A percentile compares a stretch with the other conserved stretches of the same genome.
These are phyloP conservation scores for Macrotyloma uniflorum DNA, from an alignment of 306 rosid species.

Conservation along the genomic window DNA sequence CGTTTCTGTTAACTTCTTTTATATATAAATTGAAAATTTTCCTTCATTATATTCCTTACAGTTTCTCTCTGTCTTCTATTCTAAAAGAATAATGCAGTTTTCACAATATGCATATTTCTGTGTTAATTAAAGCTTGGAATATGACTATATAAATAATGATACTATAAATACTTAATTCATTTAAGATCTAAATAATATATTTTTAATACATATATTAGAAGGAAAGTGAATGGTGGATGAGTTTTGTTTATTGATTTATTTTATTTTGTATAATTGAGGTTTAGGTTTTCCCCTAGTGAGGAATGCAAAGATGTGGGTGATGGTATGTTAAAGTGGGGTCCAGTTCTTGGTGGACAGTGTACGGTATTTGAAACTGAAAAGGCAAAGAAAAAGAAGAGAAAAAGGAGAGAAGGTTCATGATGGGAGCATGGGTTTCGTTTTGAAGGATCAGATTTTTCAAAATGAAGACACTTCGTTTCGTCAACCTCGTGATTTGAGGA, in stretches of 20 bases:
- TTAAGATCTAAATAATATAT: no score
- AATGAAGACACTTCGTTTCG: background rate
- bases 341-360: background rate
- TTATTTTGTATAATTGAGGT: background rate
- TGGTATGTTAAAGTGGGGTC: background rate
- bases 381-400: background rate
- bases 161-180: no score
- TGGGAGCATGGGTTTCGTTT: slow-evolving; percentile 27
- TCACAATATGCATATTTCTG: no score
- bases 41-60: no score
- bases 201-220: no score
- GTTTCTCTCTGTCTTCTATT: no score
- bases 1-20: background rate
- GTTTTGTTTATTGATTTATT: background rate
- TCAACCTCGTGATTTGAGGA: slow-evolving; percentile 39
- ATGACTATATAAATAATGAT: no score
- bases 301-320: no score
- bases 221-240: no score
- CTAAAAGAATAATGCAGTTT: no score
- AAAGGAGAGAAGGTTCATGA: slow-evolving; percentile 18
- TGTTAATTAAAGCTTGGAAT: no score
- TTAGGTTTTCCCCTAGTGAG: background rate
- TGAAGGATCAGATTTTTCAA: background rate
- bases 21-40: background rate
- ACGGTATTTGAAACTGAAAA: background rate